phyloP scores from a whole-genome alignment of 805 yeast genomes.

The Starmerella vitae region DNA sequence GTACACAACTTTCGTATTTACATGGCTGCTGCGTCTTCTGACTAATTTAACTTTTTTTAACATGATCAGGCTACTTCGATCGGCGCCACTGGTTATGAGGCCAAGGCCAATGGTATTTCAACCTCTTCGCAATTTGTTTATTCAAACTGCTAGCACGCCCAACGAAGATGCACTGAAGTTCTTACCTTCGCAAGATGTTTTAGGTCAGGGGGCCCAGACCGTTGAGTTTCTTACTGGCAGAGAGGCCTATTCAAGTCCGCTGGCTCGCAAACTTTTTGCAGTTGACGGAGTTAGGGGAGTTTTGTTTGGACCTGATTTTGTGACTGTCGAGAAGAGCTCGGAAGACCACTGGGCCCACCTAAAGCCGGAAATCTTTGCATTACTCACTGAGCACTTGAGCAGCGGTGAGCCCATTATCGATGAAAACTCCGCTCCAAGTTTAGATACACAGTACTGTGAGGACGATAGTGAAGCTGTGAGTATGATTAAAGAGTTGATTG shows the following conservation, averaged over 20 bases:
- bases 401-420: slow-evolving; percentile 40
- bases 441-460: slow-evolving; percentile 38
- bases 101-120: background rate
- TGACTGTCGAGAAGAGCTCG: slow-evolving; percentile 57
- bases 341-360: slow-evolving; percentile 59
- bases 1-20: too few species aligned
- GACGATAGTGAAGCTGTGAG: slow-evolving; percentile 70
- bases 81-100: background rate
- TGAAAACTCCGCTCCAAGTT: slow-evolving; percentile 28
- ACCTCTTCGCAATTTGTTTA: slow-evolving; percentile 25
- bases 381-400: slow-evolving; percentile 35
- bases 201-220: slow-evolving; percentile 47
- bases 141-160: slow-evolving; percentile 77
- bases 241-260: slow-evolving; percentile 61
- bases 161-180: slow-evolving; percentile 78
- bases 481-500: slow-evolving; percentile 83
- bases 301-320: slow-evolving; percentile 71
- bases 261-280: slow-evolving; percentile 60
- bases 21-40: too few species aligned
- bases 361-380: slow-evolving; percentile 44
- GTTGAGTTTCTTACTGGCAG: slow-evolving; percentile 61
- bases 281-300: slow-evolving; percentile 65
- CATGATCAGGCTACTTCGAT: too few species aligned
- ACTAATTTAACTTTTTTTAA: too few species aligned
- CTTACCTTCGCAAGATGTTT: slow-evolving; percentile 56